These are phyloP conservation scores for Sporothrix variecibatus DNA, from an alignment of 2,329 filamentous ascomycete genomes.

Conservation along the genomic window DNA sequence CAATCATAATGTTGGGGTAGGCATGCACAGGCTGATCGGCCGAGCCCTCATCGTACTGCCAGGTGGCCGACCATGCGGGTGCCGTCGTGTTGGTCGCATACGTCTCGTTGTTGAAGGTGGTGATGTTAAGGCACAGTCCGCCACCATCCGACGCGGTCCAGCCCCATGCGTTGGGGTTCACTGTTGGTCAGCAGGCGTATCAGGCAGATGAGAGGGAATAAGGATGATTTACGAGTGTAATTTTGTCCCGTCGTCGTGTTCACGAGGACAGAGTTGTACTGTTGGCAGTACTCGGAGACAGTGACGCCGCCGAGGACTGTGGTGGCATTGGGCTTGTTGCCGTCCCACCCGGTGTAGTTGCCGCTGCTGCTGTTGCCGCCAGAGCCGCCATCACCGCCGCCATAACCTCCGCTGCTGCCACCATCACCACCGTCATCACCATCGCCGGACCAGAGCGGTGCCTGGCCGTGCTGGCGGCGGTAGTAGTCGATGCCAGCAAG, in stretches of 20 bases:
- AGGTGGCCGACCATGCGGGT: conserved; percentile 54
- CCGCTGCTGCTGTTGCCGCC: conserved; percentile 37
- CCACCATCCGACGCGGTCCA: conserved; percentile 44
- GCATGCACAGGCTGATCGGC: conserved; percentile 52
- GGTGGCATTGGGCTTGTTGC: conserved; percentile 30
- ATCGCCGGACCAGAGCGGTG: conserved; percentile 46
- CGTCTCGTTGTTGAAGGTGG: conserved; percentile 51
- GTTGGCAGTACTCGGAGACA: conserved; percentile 30
- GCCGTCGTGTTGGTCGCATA: conserved; percentile 50
- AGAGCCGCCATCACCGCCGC: background rate
- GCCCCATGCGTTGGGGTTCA: conserved; percentile 60
- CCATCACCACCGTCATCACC: conserved; percentile 19
- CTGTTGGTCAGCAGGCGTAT: conserved; percentile 36
- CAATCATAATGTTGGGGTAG: conserved; percentile 55
- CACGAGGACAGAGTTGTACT: conserved; percentile 24
- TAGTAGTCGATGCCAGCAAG: conserved; percentile 51
- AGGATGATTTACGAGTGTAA: conserved; percentile 48
- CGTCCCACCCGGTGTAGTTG: conserved; percentile 29
- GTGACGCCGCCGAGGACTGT: conserved; percentile 23
- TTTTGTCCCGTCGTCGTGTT: conserved; percentile 43
- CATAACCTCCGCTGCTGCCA: conserved; percentile 27
- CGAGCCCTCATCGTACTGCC: conserved; percentile 49
- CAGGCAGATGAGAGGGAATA: background rate
- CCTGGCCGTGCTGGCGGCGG: conserved; percentile 45
- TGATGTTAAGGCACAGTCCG: conserved; percentile 43